Conservation (phyloP, 2,329 filamentous ascomycete species). For the Fusarium sp. region DNA sequence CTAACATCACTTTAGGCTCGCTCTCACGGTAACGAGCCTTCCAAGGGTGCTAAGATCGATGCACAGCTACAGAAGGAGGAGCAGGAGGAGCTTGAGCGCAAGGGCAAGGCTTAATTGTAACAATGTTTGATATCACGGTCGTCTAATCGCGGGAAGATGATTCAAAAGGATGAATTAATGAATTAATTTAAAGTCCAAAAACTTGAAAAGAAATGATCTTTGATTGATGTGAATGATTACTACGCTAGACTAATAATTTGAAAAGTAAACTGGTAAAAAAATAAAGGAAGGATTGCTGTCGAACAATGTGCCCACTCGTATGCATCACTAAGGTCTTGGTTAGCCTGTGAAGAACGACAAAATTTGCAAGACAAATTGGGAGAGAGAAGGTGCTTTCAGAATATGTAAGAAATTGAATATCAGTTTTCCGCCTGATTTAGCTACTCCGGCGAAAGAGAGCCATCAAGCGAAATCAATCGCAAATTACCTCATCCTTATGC, state of each 20-base stretch:
- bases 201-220: not conserved
- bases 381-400: constrained; percentile 71
- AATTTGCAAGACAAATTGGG: constrained; percentile 44
- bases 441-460: constrained; percentile 89
- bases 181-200: constrained; percentile 7
- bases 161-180: constrained; percentile 33
- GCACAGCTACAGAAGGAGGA: constrained; percentile 77
- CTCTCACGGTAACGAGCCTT: constrained; percentile 79
- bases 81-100: constrained; percentile 72
- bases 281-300: no score
- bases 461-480: constrained; percentile 93
- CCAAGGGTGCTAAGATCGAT: constrained; percentile 78
- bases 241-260: not conserved
- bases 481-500: constrained; percentile 94
- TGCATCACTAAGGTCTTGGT: constrained; percentile 40
- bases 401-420: constrained; percentile 99
- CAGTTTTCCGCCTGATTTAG: constrained; percentile 81
- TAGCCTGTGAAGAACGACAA: constrained; percentile 43
- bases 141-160: constrained; percentile 15
- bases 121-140: constrained; percentile 15
- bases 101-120: constrained; percentile 57
- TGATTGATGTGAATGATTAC: not conserved
- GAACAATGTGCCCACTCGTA: no score
- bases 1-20: constrained; percentile 60
- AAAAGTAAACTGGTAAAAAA: no score